Conservation (phyloP, 2,329 filamentous ascomycete genomes). For the Dothistroma septosporum region DNA sequence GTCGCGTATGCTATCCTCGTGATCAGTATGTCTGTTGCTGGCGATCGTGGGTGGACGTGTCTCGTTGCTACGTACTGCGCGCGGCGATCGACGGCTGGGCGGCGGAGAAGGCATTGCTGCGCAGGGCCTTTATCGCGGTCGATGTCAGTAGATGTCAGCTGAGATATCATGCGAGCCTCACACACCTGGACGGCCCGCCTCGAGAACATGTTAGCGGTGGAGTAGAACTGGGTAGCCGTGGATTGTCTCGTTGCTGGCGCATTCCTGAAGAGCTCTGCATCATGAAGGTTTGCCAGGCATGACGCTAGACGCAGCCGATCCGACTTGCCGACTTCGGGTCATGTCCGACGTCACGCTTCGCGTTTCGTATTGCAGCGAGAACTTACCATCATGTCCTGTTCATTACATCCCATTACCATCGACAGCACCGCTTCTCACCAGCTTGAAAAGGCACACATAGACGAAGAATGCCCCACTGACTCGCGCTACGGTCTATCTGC, state of each 20-base stretch:
- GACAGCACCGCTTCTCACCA: background rate
- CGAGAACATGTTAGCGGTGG: constrained; percentile 22
- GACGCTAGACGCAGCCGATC: background rate
- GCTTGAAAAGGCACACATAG: background rate
- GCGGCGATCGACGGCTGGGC: constrained; percentile 46
- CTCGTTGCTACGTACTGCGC: constrained; percentile 47
- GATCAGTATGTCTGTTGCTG: constrained; percentile 21
- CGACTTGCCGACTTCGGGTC: background rate
- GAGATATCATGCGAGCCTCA: constrained; percentile 5
- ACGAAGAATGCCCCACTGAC: background rate
- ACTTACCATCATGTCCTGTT: background rate
- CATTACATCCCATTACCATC: background rate
- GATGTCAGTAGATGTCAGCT: constrained; percentile 23
- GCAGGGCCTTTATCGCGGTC: constrained; percentile 45
- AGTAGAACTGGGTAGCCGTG: background rate
- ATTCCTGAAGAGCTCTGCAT: constrained; percentile 1
- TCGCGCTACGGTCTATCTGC: background rate
- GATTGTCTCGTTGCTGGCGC: background rate
- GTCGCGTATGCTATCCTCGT: constrained; percentile 62
- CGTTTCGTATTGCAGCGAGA: background rate
- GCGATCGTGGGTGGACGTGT: constrained; percentile 10
- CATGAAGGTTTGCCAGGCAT: constrained; percentile 11
- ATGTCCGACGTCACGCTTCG: background rate
- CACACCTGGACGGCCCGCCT: constrained; percentile 25
- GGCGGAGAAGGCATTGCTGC: constrained; percentile 50